Conservation (phyloP, 1,139 yeast species). For the Geotrichum carabidarum region DNA sequence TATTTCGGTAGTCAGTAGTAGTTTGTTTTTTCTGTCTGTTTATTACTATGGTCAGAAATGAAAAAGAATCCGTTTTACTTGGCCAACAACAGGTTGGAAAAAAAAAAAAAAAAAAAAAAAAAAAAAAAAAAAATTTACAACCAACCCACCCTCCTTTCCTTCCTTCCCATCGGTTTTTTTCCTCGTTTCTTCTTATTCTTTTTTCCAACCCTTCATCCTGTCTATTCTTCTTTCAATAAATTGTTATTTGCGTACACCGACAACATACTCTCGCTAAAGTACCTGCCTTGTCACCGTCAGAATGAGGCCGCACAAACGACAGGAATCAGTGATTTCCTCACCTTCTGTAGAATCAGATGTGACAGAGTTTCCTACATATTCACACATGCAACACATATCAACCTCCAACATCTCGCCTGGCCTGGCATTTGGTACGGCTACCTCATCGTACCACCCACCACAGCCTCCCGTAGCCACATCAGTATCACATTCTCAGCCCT, state of each 20-base stretch:
- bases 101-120: no score
- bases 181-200: neutral
- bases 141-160: neutral
- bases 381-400: neutral
- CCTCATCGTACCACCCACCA: neutral
- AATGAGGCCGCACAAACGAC: conserved; percentile 3
- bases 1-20: no score
- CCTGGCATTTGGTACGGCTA: neutral
- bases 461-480: neutral
- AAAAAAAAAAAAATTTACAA: neutral
- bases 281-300: neutral
- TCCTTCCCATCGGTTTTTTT: neutral
- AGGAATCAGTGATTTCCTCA: conserved; percentile 4
- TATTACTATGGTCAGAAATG: no score
- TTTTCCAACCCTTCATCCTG: no score
- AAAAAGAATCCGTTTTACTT: no score
- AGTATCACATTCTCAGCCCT: neutral
- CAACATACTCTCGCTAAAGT: neutral
- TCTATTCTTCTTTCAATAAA: no score
- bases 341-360: conserved; percentile 4
- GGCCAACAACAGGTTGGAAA: no score
- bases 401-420: neutral
- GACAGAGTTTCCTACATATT: neutral
- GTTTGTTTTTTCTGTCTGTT: no score
- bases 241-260: neutral